Evolutionary conservation across 306 rosid genomes (phyloP), one percentile per base, ranked within the genome.

Genomic region (Pyrus bretschneideri): DNA sequence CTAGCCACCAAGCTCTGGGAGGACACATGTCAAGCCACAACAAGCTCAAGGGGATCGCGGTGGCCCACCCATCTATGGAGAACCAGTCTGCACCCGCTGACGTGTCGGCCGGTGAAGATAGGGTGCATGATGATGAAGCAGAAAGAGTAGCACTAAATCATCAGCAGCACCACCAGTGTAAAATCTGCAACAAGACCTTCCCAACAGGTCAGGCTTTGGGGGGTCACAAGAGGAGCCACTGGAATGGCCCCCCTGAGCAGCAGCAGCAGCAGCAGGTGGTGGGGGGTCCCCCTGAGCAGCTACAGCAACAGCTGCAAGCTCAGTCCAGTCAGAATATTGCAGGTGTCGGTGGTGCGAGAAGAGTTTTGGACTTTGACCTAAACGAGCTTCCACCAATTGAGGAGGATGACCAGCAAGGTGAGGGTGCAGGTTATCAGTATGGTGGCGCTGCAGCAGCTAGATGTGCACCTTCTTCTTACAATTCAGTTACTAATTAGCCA

Each of bases 1-100:
- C 66, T 62, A 74, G 72, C 21, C 81, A 83, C 72, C 90, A 81
- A 79, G 87, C 90, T 4, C 69, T 89, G 64, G 89, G 90, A 11
- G 89, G 85, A 52, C 93, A 89, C 46, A 74, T 57, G 80, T 82
- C 87, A 14, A 74, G 79, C 69, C 86, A 82, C 14, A 63, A 71
- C 70, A 86, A 76, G 74, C 6, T 42, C 25, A 82, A 78, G 46
- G 51, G 55, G 67, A 67, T 14, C 66, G 23, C 38, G 58, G 21
- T 27, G 22, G 44, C 13, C 54, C 69, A 64, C 22, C 11, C 4
- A 59, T 40, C 69, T 9, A 5, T 67, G 42, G 76, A 73, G 44
- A 44, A 59, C 29, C 70, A 46, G 4, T 62, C 78, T 74, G 78
- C 31, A 9, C 63, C 78, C n/a, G 70, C 70, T 33, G 70, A 66